Conservation (phyloP, 2,329 filamentous ascomycete species). For the Fusarium devonianum region DNA sequence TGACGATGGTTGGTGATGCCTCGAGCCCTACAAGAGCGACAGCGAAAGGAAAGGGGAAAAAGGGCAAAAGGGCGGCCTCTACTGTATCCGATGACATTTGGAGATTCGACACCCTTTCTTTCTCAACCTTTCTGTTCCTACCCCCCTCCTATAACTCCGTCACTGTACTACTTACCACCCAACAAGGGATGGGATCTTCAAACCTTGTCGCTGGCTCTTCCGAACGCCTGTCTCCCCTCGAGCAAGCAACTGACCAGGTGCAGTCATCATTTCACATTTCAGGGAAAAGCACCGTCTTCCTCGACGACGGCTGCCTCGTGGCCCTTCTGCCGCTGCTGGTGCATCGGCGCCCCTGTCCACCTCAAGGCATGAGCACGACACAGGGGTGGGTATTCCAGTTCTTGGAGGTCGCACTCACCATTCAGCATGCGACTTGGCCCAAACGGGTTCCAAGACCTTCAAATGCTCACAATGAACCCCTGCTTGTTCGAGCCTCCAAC, state of each 20-base stretch:
- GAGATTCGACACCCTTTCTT: constrained; percentile 16
- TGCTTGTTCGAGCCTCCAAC: constrained; percentile 35
- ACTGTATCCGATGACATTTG: constrained; percentile 6
- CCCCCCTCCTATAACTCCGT: no score
- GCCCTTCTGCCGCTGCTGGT: constrained; percentile 20
- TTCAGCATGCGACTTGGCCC: constrained; percentile 32
- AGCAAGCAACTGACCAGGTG: constrained; percentile 10
- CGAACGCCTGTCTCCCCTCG: constrained; percentile 19
- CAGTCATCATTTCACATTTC: no score
- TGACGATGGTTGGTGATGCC: constrained; percentile 10
- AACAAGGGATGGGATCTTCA: constrained; percentile 38
- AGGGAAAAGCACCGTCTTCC: constrained; percentile 33
- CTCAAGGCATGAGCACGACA: constrained; percentile 19
- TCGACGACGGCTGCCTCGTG: no score
- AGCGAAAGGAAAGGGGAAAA: neutral
- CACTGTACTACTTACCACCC: no score
- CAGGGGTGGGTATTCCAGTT: constrained; percentile 28
- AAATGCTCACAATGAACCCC: constrained; percentile 36
- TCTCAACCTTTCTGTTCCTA: constrained; percentile 16
- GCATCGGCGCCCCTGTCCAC: constrained; percentile 15
- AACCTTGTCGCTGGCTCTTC: constrained; percentile 34
- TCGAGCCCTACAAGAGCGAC: neutral
- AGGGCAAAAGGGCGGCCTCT: neutral
- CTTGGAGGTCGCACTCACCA: constrained; percentile 32
- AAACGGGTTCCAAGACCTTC: constrained; percentile 37